These are phyloP conservation scores for Stereum hirsutum DNA, from an alignment of 1,284 basidiomycete genomes.

Conservation along the genomic window DNA sequence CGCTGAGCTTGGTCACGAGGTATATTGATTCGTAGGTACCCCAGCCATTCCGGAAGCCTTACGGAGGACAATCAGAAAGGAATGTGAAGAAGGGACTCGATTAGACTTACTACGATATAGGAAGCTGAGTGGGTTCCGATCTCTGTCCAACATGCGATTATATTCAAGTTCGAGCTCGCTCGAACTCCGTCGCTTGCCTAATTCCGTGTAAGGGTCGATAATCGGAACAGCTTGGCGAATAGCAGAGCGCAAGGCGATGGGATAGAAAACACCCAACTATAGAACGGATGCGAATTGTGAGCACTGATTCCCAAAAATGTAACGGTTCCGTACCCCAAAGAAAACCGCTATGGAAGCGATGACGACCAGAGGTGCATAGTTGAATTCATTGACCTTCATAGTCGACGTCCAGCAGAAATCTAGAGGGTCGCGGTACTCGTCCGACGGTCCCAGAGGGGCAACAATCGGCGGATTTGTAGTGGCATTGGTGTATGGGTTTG, in stretches of 20 bases:
- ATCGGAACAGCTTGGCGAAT: constrained; percentile 53
- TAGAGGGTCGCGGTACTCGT: constrained; percentile 49
- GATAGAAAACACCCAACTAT: constrained; percentile 68
- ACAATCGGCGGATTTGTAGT: constrained; percentile 40
- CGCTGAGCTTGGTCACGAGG: constrained; percentile 62
- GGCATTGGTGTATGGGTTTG: constrained; percentile 58
- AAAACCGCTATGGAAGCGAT: constrained; percentile 49
- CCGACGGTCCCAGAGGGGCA: constrained; percentile 42
- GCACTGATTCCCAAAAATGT: background rate
- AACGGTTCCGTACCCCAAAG: constrained; percentile 32
- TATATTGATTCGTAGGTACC: constrained; percentile 55
- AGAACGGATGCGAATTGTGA: constrained; percentile 3
- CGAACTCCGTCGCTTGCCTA: constrained; percentile 49
- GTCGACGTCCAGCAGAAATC: constrained; percentile 79
- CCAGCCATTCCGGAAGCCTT: constrained; percentile 66
- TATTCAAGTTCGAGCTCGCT: constrained; percentile 69
- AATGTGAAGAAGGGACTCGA: constrained; percentile 15
- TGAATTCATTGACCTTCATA: constrained; percentile 63
- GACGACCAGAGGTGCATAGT: constrained; percentile 60
- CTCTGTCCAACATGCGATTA: constrained; percentile 53
- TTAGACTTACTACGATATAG: constrained; percentile 55
- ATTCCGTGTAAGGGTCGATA: constrained; percentile 63
- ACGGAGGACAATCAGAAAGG: background rate
- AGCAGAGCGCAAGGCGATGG: constrained; percentile 48
- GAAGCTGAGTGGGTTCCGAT: constrained; percentile 64